Conservation (phyloP, 2,329 filamentous ascomycete genomes). For the Xylariaceae sp. region DNA sequence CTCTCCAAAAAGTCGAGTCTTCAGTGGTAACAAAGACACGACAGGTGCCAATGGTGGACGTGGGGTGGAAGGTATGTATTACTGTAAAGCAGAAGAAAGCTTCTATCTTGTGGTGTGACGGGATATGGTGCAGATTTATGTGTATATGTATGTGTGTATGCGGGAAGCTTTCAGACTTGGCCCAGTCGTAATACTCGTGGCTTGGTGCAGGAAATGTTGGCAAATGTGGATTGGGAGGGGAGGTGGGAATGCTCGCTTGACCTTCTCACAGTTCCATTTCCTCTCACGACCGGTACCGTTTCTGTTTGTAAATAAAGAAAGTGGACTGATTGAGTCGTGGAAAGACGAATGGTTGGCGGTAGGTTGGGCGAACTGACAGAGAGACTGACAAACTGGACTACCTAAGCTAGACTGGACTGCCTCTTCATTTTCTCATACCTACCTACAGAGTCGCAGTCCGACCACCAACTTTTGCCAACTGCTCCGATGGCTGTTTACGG, state of each 20-base stretch:
- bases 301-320: constrained; percentile 8
- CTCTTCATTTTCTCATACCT: constrained; percentile 2
- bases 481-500: constrained; percentile 11
- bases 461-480: constrained; percentile 20
- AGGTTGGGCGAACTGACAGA: constrained; percentile 15
- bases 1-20: constrained; percentile 20
- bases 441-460: constrained; percentile 11
- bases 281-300: constrained; percentile 5
- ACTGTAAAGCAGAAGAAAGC: constrained; percentile 10
- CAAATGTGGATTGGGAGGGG: constrained; percentile 20
- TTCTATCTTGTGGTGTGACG: constrained; percentile 11
- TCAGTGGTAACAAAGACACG: constrained; percentile 29
- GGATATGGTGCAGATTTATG: constrained; percentile 13
- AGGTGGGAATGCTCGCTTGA: constrained; percentile 22
- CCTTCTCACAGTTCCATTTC: constrained; percentile 12
- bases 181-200: constrained; percentile 35
- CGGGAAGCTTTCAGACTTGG: constrained; percentile 9
- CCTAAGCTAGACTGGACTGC: not conserved
- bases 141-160: constrained; percentile 16
- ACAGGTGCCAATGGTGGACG: constrained; percentile 34
- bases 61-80: constrained; percentile 27
- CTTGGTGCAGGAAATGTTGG: constrained; percentile 33
- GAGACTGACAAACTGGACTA: not conserved
- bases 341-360: constrained; percentile 23
- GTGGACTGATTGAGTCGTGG: constrained; percentile 1